Percentiles rank a stretch among this genome's conserved stretches.
Conservation (phyloP, 2,329 filamentous ascomycete species). For the Penicillium olsonii region DNA sequence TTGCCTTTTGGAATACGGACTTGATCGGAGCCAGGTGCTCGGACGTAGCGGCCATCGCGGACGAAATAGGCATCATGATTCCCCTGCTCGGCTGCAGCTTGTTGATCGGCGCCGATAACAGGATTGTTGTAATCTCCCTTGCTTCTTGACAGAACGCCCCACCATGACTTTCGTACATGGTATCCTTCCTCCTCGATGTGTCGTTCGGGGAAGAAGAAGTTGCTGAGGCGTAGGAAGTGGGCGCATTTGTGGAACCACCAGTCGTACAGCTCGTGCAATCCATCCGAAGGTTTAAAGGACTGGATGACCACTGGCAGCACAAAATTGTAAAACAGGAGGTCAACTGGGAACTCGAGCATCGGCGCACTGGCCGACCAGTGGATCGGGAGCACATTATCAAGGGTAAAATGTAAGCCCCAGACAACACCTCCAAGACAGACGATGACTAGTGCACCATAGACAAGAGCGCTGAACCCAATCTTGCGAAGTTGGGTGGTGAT, state of each 20-base stretch:
- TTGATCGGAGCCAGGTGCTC: constrained; percentile 91
- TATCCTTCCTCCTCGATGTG: constrained; percentile 78
- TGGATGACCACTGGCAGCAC: constrained; percentile 84
- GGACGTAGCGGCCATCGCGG: constrained; percentile 78
- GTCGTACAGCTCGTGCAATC: constrained; percentile 79
- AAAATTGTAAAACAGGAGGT: constrained; percentile 95
- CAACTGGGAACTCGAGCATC: constrained; percentile 89
- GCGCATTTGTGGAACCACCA: constrained; percentile 97
- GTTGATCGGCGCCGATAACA: constrained; percentile 35
- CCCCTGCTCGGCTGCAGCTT: constrained; percentile 43
- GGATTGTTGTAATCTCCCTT: constrained; percentile 41
- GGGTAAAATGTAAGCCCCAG: constrained; percentile 75
- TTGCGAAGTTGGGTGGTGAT: constrained; percentile 92
- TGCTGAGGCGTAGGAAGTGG: constrained; percentile 74
- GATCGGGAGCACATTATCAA: constrained; percentile 77
- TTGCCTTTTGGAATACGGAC: constrained; percentile 87
- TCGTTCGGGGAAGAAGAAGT: constrained; percentile 89
- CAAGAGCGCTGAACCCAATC: constrained; percentile 91
- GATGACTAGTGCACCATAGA: constrained; percentile 91
- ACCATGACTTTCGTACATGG: constrained; percentile 63
- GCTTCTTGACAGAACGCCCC: constrained; percentile 34
- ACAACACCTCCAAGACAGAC: constrained; percentile 93
- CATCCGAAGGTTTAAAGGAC: constrained; percentile 82
- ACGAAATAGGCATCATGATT: constrained; percentile 54
- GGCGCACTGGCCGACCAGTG: constrained; percentile 93